Evolutionary conservation across 495 filamentous ascomycete genomes (phyloP), one percentile per base, ranked within the genome.

Genomic region (Penicillium psychrofluorescens): DNA sequence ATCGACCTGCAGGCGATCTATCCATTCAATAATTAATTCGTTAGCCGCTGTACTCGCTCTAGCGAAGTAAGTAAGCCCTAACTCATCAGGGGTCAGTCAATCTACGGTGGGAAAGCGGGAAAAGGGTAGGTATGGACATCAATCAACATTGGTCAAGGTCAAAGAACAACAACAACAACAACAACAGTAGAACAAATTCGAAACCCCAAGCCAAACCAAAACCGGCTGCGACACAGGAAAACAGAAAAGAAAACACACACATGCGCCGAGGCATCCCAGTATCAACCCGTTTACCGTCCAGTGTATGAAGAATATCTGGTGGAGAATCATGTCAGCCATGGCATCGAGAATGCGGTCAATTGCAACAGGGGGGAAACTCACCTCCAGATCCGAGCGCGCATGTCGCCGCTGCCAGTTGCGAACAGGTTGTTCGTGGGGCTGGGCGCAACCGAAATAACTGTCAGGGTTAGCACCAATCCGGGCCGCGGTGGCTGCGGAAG

Each of bases 331-430:
- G 22, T 22, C 4, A 22, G 22, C 22, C 22, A 22, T 4, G 3
- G 22, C 22, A 6, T 22, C 22, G 6, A 6, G 22, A 22, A 22
- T 22, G 22, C 4, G 22, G 22, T 6, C 4, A 6, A 22, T 22
- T 3, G 22, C 22, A 22, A 1, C 31, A 34, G 31, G 27, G 38
- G 36, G 36, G 40, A 51, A 35, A 72, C 78, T 56, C 76, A 90
- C 55, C 80, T 85, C 88, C 88, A 95, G 66, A 95, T 94, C 63
- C 89, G 80, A 27, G 88, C 88, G 50, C 86, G 77, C 85, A 90
- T 91, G 61, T 95, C 88, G 53, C 88, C 89, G 53, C 85, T 89
- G 37, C 87, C 89, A 13, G 89, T 95, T 36, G 89, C 88, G 55
- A 95, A 94, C 51, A 82, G 76, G 34, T 82, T 79, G 44, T 85